Evolutionary conservation across 345 rosid genomes (phyloP), one percentile per base, ranked within the genome.

Genomic region (Trapa incisa): DNA sequence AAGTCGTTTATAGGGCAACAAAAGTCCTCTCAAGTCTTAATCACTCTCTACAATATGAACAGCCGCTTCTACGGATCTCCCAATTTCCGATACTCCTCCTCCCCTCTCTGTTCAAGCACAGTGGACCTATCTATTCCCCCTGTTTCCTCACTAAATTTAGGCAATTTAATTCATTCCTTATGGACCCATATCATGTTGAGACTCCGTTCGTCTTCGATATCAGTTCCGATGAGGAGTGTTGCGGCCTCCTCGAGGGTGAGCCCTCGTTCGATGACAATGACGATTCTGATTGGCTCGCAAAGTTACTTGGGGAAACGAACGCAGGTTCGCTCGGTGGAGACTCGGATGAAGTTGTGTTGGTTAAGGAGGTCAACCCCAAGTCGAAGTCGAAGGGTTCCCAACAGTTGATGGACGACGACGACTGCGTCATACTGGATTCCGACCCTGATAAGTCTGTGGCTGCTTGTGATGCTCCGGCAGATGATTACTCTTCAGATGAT

Each of bases 191-290:
- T 3, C 76, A 74, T 80, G 81, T 42, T 16, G 47, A 72, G 54
- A 65, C 41, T 41, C 68, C 76, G 0, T 67, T 66, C 37, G 66
- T 83, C 15, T 78, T 83, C 58, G 85, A 84, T 38, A 72, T 85
- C 69, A 84, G 89, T 72, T 87, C 92, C 60, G 89, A 83, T 52
- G 89, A 87, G 29, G 92, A 84, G 54, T 63, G 38, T 16, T 8
- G 38, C 63, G 37, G 63, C 35, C 22, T 52, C 42, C 15, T 42
- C 61, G 61, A 69, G 56, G 76, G 13, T 61, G 74, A 53, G 75
- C 67, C 36, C 75, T 65, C 9, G 67, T 73, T 15, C 68, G 37
- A 29, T 42, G 65, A 17, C 9, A 13, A 38, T 42, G 82, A 78
- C 29, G 80, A 79, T 66, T 67, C 10, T 36, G 58, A 78, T 37